Base-by-base conservation (phyloP, 805 yeast genomes). In the Nakazawaea ambrosiae region DNA sequence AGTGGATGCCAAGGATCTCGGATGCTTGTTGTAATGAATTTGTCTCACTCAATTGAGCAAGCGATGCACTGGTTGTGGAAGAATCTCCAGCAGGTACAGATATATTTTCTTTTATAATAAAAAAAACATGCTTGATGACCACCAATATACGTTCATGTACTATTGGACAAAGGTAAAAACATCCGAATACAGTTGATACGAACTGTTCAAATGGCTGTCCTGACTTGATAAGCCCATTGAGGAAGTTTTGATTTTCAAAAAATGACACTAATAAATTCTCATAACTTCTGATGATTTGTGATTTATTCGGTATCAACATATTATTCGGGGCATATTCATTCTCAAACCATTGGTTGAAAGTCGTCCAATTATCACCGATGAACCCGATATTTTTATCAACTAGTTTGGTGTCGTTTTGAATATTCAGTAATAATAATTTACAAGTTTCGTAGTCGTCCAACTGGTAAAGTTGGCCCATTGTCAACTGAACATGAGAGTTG, bases 111-210 rank as follows among this genome's bases (percentile, higher is more conserved):
- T 22, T 20, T 16, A 39, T n/a, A 4, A 31, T 23, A 24, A 39
- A 39, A 5, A 39, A 12, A n/a, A 39, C 31, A 14, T 31, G 32
- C 18, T 39, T 39, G 26, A 39, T 39, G 9, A 30, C 34, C 4
- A 31, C 27, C n/a, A 39, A 39, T 3, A 39, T 25, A 14, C 31
- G 12, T 20, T 34, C 42, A 31, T 39, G 20, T 4, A 34, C 42
- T 14, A 31, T 17, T 4, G 39, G 42, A 19, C 42, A 39, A 6
- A 34, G 20, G 26, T 39, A 39, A 14, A 39, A 34, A 17, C 39
- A 27, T 17, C 31, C 38, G 20, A 26, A 39, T 3, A 39, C 14
- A 3, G 12, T 22, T 7, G 35, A 20, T 12, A 26, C 20, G 15
- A 39, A 39, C 4, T 23, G 18, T 5, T 31, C 18, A 23, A 34